Evolutionary conservation across 306 rosid genomes (phyloP).

Genomic region (Myrica gale): DNA sequence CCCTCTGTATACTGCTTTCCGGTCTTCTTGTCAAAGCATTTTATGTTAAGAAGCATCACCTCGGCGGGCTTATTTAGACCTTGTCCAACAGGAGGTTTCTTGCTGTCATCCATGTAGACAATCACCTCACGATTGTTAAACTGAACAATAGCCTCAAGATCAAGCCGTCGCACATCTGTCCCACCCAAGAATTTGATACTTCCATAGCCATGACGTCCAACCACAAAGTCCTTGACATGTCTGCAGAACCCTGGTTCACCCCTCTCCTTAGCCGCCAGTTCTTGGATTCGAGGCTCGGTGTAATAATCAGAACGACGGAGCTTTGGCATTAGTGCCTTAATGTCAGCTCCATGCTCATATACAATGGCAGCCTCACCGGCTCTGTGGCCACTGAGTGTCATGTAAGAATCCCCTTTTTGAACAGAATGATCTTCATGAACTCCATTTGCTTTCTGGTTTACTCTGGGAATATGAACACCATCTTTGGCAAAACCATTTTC

Average conservation of each 20-base stretch:
- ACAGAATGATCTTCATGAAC: conserved; percentile 56
- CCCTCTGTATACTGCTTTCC: conserved; percentile 75
- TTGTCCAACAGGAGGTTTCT: conserved; percentile 95
- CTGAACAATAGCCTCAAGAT: conserved; percentile 80
- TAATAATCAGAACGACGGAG: conserved; percentile 83
- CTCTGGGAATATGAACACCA: conserved; percentile 38
- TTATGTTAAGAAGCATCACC: conserved; percentile 89
- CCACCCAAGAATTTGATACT: conserved; percentile 87
- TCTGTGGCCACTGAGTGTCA: conserved; percentile 87
- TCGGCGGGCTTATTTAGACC: conserved; percentile 98
- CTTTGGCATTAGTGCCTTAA: conserved; percentile 97
- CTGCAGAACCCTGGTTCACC: conserved; percentile 92
- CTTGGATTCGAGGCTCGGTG: conserved; percentile 86
- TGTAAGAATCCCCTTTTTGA: conserved; percentile 58
- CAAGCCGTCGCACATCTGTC: conserved; percentile 89
- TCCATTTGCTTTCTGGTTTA: conserved; percentile 56
- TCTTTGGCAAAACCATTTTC: conserved; percentile 57
- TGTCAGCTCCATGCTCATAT: conserved; percentile 94
- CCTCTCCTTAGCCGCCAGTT: conserved; percentile 95
- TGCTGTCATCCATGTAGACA: conserved; percentile 84
- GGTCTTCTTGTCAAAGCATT: conserved; percentile 73
- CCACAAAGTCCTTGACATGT: conserved; percentile 77
- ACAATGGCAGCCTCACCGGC: conserved; percentile 99
- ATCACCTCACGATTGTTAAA: conserved; percentile 92
- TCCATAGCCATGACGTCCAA: conserved; percentile 89